Evolutionary conservation across 2,329 filamentous ascomycete genomes (phyloP).

Genomic region (Cercospora berteroae): DNA sequence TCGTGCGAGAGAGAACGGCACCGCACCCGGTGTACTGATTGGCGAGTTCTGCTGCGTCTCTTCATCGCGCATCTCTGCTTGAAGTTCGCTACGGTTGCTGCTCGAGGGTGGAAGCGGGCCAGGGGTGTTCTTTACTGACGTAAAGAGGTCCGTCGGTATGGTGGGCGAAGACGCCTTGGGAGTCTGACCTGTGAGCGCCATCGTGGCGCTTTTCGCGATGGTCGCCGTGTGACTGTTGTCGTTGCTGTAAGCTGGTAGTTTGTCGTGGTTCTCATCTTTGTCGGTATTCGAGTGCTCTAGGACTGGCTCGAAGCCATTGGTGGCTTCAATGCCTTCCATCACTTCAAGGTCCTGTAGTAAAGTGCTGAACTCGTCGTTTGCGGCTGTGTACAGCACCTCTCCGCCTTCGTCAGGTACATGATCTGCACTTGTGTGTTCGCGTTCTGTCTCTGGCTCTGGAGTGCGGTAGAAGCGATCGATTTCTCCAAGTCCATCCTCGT

Average conservation of each 20-base stretch:
- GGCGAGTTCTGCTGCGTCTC: conserved; percentile 14
- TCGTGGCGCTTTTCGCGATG: not conserved
- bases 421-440: not conserved
- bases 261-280: not conserved
- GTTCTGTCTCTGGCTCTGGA: not conserved
- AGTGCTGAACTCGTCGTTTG: not conserved
- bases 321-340: not conserved
- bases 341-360: conserved; percentile 11
- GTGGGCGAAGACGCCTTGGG: not conserved
- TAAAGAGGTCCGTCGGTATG: not conserved
- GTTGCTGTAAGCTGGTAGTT: not conserved
- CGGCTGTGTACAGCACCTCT: not conserved
- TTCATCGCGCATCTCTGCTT: conserved; percentile 25
- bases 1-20: not conserved
- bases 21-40: not conserved
- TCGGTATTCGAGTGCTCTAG: not conserved
- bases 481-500: conserved; percentile 18
- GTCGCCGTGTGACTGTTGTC: not conserved
- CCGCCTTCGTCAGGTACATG: not conserved
- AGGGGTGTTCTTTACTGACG: not conserved
- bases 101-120: conserved; percentile 11
- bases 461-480: conserved; percentile 15
- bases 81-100: conserved; percentile 15
- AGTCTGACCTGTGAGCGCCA: not conserved
- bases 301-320: not conserved